Conservation (phyloP, 345 rosid genomes). For the rapeseed (Brassica napus) region DNA sequence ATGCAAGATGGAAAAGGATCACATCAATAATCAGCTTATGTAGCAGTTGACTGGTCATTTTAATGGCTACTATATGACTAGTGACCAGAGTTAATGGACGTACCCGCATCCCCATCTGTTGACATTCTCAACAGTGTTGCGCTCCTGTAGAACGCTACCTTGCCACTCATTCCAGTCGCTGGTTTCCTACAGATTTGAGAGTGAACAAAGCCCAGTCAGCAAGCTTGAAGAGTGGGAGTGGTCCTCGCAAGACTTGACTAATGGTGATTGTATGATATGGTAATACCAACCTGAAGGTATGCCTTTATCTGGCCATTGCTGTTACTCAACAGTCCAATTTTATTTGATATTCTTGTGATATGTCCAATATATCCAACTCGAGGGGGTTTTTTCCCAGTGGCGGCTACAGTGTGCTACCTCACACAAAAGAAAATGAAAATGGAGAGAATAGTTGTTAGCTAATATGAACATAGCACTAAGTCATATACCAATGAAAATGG, state of each 20-base stretch:
- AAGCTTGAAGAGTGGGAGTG: too few relatives aligned
- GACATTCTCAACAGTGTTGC: slow-evolving; percentile 91
- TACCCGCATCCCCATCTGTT: slow-evolving; percentile 98
- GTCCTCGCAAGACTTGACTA: too few relatives aligned
- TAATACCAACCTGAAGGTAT: slow-evolving; percentile 68
- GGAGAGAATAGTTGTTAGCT: slow-evolving; percentile 7
- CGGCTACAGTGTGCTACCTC: slow-evolving; percentile 76
- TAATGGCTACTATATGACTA: slow-evolving; percentile 8
- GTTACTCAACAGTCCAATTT: slow-evolving; percentile 70
- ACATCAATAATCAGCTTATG: slow-evolving; percentile 6
- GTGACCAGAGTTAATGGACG: slow-evolving; percentile 16
- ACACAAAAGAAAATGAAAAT: slow-evolving; percentile 22
- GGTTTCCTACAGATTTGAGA: slow-evolving; percentile 57
- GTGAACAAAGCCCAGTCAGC: background rate
- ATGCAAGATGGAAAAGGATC: slow-evolving; percentile 4
- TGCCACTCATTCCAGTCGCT: slow-evolving; percentile 93
- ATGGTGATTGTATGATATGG: too few relatives aligned
- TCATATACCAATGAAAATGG: too few relatives aligned
- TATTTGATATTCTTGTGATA: slow-evolving; percentile 78
- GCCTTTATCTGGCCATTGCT: slow-evolving; percentile 60
- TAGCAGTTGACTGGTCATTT: slow-evolving; percentile 5
- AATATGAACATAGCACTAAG: too few relatives aligned
- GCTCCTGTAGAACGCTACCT: slow-evolving; percentile 73
- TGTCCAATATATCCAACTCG: slow-evolving; percentile 89
- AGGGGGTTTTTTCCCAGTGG: slow-evolving; percentile 66